A percentile compares a stretch with the other conserved stretches of the same genome.
These are phyloP conservation scores for Roridomyces roridus DNA, from an alignment of 768 basidiomycete species.

Conservation along the genomic window DNA sequence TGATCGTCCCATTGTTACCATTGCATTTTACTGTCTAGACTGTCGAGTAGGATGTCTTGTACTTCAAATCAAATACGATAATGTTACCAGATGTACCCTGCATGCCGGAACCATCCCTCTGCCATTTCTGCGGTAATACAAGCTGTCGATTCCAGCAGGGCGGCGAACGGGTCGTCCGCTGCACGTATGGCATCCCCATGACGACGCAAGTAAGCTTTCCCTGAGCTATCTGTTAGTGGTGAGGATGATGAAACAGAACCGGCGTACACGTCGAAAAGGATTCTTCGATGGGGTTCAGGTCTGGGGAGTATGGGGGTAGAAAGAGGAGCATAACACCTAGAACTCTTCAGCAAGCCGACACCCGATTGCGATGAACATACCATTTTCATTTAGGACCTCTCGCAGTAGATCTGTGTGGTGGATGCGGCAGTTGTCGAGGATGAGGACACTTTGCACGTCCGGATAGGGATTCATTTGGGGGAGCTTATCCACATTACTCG, in stretches of 20 bases:
- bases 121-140: conserved; percentile 29
- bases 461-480: conserved; percentile 38
- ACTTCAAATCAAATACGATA: too few species aligned
- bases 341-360: background rate
- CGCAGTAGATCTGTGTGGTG: conserved; percentile 30
- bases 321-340: conserved; percentile 34
- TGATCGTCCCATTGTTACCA: too few species aligned
- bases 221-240: too few species aligned
- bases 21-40: too few species aligned
- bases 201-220: conserved; percentile 19
- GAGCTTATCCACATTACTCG: too few species aligned
- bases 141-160: conserved; percentile 18
- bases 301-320: conserved; percentile 41
- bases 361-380: background rate
- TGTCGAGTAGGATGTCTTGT: too few species aligned
- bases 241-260: too few species aligned
- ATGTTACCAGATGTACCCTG: conserved; percentile 26
- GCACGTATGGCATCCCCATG: conserved; percentile 8
- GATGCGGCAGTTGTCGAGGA: conserved; percentile 38
- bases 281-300: conserved; percentile 44
- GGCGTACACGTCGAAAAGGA: too few species aligned
- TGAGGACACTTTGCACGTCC: conserved; percentile 26
- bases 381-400: conserved; percentile 6
- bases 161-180: conserved; percentile 16
- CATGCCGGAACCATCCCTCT: conserved; percentile 26